Evolutionary conservation across 768 basidiomycete species (phyloP).

Genomic region (Leccinum variicolor): DNA sequence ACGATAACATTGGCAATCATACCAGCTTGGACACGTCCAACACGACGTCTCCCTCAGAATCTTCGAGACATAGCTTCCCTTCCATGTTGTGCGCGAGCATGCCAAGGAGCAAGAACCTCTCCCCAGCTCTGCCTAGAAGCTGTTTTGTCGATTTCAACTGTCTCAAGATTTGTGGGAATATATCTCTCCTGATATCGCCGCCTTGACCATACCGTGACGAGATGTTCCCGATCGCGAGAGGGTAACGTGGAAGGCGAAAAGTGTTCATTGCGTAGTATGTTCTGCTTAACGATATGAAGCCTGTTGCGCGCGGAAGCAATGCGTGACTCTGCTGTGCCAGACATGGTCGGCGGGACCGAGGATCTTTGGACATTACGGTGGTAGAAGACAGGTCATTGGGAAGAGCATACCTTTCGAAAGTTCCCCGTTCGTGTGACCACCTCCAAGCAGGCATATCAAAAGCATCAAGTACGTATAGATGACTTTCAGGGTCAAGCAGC

Average conservation of each 20-base stretch:
- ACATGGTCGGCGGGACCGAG: slow-evolving; percentile 56
- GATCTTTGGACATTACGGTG: slow-evolving; percentile 34
- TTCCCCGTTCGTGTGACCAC: slow-evolving; percentile 82
- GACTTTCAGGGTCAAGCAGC: slow-evolving; percentile 72
- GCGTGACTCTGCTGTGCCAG: slow-evolving; percentile 81
- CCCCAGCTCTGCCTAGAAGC: slow-evolving; percentile 83
- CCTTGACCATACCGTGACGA: slow-evolving; percentile 70
- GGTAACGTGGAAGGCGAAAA: slow-evolving; percentile 95
- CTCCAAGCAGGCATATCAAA: slow-evolving; percentile 96
- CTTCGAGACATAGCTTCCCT: slow-evolving; percentile 88
- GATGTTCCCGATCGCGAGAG: slow-evolving; percentile 79
- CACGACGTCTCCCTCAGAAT: slow-evolving; percentile 86
- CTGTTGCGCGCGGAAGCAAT: slow-evolving; percentile 79
- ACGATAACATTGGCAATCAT: slow-evolving; percentile 5
- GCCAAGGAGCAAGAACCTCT: slow-evolving; percentile 90
- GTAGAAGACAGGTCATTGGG: neutral
- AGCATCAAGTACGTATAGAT: slow-evolving; percentile 81
- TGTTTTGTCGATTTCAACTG: slow-evolving; percentile 96
- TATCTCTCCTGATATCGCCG: slow-evolving; percentile 8
- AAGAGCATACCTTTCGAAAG: slow-evolving; percentile 75
- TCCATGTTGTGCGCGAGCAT: slow-evolving; percentile 90
- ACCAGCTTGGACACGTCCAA: slow-evolving; percentile 89
- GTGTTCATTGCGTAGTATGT: slow-evolving; percentile 92
- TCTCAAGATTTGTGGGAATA: slow-evolving; percentile 16
- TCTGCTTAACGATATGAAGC: slow-evolving; percentile 88